A percentile compares a stretch with the other conserved stretches of the same genome.
These are phyloP conservation scores for Arthrobotrys conoides DNA, from an alignment of 2,329 filamentous ascomycete species.

Conservation along the genomic window DNA sequence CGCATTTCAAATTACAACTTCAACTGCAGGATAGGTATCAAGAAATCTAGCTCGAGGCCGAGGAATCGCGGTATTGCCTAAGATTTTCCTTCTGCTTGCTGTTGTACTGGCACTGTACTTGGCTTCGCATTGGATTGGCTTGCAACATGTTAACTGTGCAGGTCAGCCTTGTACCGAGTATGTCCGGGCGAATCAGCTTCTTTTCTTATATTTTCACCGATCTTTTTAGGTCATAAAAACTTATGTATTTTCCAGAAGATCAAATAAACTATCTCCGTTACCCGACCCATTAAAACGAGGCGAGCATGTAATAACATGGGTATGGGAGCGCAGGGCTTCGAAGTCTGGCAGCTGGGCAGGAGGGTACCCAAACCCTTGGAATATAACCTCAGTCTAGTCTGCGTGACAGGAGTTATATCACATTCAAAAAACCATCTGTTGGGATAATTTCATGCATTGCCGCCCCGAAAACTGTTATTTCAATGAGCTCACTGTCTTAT, in stretches of 20 bases:
- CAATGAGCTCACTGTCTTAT: constrained; percentile 1
- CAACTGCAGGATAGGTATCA: background rate
- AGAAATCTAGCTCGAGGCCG: background rate
- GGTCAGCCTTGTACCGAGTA: constrained; percentile 2
- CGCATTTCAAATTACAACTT: no score
- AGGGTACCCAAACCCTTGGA: background rate
- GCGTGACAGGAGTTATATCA: constrained; percentile 6
- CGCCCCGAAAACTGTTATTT: constrained; percentile 30
- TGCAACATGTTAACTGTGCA: background rate
- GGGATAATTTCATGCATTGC: constrained; percentile 6
- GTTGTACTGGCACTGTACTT: background rate
- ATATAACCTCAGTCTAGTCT: constrained; percentile 6
- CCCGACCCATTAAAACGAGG: constrained; percentile 9
- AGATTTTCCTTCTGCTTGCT: background rate
- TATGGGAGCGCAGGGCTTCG: background rate
- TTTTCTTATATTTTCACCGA: constrained; percentile 2
- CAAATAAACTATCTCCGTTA: background rate
- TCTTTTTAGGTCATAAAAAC: background rate
- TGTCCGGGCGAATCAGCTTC: constrained; percentile 11
- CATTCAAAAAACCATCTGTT: background rate
- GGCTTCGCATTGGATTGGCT: background rate
- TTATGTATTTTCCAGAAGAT: background rate
- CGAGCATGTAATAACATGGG: constrained; percentile 14
- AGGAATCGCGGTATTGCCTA: constrained; percentile 6
- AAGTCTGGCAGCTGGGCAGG: background rate